Percentiles rank a stretch among this genome's conserved stretches.
Evolutionary conservation across 202 grass and related monocot species (phyloP).

Genomic region (Schoenoplectus tabernaemontani): DNA sequence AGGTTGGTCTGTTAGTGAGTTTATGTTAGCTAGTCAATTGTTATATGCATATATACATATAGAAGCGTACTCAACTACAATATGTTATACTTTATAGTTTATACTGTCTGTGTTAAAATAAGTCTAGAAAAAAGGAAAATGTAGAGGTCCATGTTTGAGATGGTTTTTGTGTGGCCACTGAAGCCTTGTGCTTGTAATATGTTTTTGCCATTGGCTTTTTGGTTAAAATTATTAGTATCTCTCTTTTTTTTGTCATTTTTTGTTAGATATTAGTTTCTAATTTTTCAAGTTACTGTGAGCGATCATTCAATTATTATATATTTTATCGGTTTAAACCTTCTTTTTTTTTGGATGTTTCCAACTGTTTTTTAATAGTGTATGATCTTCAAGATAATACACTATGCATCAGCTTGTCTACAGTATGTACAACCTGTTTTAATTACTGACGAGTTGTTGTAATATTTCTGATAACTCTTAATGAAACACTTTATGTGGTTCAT

Average conservation of each 20-base stretch:
- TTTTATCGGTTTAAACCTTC: neutral
- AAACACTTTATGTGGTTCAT: neutral
- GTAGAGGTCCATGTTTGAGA: constrained; percentile 8
- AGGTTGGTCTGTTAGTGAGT: constrained; percentile 7
- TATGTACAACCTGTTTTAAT: neutral
- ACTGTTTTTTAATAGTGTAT: neutral
- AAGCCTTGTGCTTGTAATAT: constrained; percentile 1
- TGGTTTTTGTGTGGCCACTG: constrained; percentile 10
- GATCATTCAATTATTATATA: neutral
- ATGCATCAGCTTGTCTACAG: neutral
- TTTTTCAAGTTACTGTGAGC: neutral
- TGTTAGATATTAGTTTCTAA: neutral
- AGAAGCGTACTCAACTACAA: constrained; percentile 9
- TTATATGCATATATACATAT: constrained; percentile 18
- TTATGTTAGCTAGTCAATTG: constrained; percentile 17
- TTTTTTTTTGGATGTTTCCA: neutral
- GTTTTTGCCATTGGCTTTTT: neutral
- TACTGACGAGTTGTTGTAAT: neutral
- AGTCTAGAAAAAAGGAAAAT: constrained; percentile 5
- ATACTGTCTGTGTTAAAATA: constrained; percentile 34
- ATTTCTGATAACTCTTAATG: neutral
- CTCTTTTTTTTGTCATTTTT: neutral
- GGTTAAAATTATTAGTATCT: neutral
- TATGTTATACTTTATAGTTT: constrained; percentile 17
- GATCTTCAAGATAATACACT: neutral